Percentiles rank a stretch among this genome's conserved stretches.
These are phyloP conservation scores for Nephelium lappaceum DNA, from an alignment of 345 rosid species.

Conservation along the genomic window DNA sequence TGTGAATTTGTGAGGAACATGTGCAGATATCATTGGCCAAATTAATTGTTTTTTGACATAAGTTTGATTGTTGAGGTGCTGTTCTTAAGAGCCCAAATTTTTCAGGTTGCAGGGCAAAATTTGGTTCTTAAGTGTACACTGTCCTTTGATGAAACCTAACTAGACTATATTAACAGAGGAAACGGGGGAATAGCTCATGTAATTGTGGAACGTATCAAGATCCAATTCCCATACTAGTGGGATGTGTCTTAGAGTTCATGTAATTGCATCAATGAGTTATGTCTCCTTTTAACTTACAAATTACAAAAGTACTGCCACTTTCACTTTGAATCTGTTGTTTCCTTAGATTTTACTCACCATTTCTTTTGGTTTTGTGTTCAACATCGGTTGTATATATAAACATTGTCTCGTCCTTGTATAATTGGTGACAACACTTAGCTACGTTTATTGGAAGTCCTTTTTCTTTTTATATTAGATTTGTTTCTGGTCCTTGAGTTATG, in stretches of 20 bases:
- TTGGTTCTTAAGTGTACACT: slow-evolving; percentile 4
- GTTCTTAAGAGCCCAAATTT: too few relatives aligned
- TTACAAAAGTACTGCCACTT: too few relatives aligned
- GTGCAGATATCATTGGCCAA: background rate
- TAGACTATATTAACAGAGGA: slow-evolving; percentile 7
- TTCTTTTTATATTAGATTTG: too few relatives aligned
- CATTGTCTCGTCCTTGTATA: too few relatives aligned
- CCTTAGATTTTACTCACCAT: background rate
- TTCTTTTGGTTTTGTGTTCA: background rate
- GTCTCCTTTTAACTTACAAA: background rate
- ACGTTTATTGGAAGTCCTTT: background rate
- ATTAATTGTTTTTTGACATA: background rate
- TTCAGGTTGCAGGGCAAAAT: too few relatives aligned
- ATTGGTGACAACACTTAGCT: background rate
- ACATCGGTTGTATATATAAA: too few relatives aligned
- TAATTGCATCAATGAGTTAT: background rate
- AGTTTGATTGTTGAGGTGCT: background rate
- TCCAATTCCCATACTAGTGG: background rate
- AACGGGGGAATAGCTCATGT: background rate
- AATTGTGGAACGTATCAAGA: background rate
- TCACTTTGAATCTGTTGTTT: too few relatives aligned
- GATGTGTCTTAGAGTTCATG: background rate
- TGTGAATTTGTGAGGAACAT: background rate
- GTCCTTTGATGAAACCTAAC: slow-evolving; percentile 14
- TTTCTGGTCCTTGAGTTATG: too few relatives aligned